Evolutionary conservation across 2,329 filamentous ascomycete species (phyloP).

Genomic region (Nemania serpens): DNA sequence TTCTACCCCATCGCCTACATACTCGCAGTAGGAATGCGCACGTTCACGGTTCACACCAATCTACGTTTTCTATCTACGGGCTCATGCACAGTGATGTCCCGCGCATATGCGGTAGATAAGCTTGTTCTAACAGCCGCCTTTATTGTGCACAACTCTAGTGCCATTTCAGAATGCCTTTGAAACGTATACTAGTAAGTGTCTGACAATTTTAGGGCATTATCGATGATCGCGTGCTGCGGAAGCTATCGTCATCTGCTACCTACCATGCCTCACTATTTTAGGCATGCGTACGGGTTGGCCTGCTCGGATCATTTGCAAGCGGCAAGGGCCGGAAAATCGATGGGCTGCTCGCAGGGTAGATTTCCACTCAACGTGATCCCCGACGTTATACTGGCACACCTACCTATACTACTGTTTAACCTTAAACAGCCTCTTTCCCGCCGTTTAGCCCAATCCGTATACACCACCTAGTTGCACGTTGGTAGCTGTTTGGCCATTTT

Average conservation of each 20-base stretch:
- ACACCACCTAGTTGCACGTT: neutral
- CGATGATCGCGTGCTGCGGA: neutral
- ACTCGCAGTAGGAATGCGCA: too few species aligned
- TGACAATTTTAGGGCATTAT: neutral
- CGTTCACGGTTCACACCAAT: too few species aligned
- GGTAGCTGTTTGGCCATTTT: neutral
- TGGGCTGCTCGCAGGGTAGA: constrained; percentile 1
- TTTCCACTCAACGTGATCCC: constrained; percentile 2
- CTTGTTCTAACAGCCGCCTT: neutral
- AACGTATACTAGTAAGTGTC: constrained; percentile 5
- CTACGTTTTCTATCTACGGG: too few species aligned
- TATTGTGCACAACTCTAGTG: neutral
- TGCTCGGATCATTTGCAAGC: constrained; percentile 18
- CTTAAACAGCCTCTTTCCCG: neutral
- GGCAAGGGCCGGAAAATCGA: constrained; percentile 18
- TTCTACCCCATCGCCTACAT: too few species aligned
- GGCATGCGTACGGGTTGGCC: constrained; percentile 1
- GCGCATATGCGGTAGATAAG: neutral
- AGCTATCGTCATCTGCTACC: constrained; percentile 10
- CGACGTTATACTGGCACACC: neutral
- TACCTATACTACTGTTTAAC: neutral
- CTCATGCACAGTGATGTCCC: too few species aligned
- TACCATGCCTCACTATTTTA: constrained; percentile 1
- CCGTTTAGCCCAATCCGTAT: constrained; percentile 8
- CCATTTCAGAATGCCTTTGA: neutral